A percentile compares a stretch with the other conserved stretches of the same genome.
Evolutionary conservation across 2,329 filamentous ascomycete genomes (phyloP).

Genomic region (Tolypocladium pustulatum): DNA sequence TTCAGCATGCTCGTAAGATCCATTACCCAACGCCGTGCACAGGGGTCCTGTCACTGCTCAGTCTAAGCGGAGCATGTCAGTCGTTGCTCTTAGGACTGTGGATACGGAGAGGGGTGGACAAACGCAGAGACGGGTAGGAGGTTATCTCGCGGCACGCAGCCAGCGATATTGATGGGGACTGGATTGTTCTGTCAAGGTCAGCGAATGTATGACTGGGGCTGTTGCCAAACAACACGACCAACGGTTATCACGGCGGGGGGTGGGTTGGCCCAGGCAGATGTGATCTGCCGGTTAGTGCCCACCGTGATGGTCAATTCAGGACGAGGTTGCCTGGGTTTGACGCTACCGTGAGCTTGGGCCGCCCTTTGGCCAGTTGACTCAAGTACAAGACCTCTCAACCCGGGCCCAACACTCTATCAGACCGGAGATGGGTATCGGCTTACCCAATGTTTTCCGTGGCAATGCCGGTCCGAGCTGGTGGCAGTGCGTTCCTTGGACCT

Average conservation of each 20-base stretch:
- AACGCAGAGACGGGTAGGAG: slow-evolving; percentile 6
- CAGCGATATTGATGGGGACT: slow-evolving; percentile 1
- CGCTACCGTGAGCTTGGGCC: slow-evolving; percentile 3
- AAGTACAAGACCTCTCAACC: not conserved
- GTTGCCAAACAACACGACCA: not conserved
- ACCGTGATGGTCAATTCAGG: not conserved
- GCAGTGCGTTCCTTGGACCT: not conserved
- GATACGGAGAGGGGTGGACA: not conserved
- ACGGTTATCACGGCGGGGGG: not conserved
- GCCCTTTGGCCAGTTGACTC: not conserved
- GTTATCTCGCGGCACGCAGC: slow-evolving; percentile 13
- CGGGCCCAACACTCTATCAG: not conserved
- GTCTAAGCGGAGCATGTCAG: slow-evolving; percentile 11
- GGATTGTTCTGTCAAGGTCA: slow-evolving; percentile 1
- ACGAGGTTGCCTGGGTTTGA: not conserved
- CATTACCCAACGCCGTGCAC: slow-evolving; percentile 38
- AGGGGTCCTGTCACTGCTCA: slow-evolving; percentile 28
- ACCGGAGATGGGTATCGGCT: not conserved
- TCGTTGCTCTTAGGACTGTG: not conserved
- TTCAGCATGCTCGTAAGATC: slow-evolving; percentile 43
- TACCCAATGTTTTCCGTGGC: not conserved
- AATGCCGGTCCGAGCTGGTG: not conserved
- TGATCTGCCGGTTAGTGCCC: not conserved
- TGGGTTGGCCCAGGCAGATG: not conserved
- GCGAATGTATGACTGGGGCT: not conserved